These are phyloP conservation scores for Colletotrichum incanum DNA, from an alignment of 2,329 filamentous ascomycete genomes.

Conservation along the genomic window DNA sequence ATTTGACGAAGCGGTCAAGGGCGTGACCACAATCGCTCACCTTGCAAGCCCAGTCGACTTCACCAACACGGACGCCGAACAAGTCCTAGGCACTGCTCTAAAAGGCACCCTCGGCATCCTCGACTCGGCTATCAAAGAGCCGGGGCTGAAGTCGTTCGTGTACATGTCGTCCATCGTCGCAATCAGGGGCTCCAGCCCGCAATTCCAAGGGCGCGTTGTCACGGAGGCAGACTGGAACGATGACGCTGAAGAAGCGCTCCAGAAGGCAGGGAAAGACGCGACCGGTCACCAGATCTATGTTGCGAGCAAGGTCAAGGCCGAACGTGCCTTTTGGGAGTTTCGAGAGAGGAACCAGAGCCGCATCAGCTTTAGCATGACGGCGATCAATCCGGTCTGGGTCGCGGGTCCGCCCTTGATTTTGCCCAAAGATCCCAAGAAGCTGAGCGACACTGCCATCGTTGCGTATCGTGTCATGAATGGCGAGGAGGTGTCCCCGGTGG, in stretches of 20 bases:
- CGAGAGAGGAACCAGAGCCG: constrained; percentile 46
- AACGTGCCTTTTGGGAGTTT: constrained; percentile 52
- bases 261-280: constrained; percentile 44
- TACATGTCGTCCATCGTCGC: constrained; percentile 49
- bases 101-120: constrained; percentile 56
- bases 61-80: constrained; percentile 57
- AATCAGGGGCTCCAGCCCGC: constrained; percentile 11
- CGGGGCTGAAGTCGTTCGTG: constrained; percentile 55
- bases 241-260: constrained; percentile 49
- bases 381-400: constrained; percentile 38
- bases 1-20: constrained; percentile 55
- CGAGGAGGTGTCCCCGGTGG: constrained; percentile 5
- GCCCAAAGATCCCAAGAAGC: constrained; percentile 30
- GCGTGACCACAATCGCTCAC: constrained; percentile 60
- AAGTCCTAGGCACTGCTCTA: constrained; percentile 59
- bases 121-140: constrained; percentile 56
- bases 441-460: constrained; percentile 43
- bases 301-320: constrained; percentile 52
- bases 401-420: constrained; percentile 38
- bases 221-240: constrained; percentile 52
- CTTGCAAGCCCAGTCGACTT: constrained; percentile 58
- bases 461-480: constrained; percentile 44
- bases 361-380: constrained; percentile 47
- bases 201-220: constrained; percentile 37
- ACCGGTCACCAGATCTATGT: constrained; percentile 46